phyloP scores from a whole-genome alignment of 2,329 filamentous ascomycete species.

The Aspergillus aculeatus region DNA sequence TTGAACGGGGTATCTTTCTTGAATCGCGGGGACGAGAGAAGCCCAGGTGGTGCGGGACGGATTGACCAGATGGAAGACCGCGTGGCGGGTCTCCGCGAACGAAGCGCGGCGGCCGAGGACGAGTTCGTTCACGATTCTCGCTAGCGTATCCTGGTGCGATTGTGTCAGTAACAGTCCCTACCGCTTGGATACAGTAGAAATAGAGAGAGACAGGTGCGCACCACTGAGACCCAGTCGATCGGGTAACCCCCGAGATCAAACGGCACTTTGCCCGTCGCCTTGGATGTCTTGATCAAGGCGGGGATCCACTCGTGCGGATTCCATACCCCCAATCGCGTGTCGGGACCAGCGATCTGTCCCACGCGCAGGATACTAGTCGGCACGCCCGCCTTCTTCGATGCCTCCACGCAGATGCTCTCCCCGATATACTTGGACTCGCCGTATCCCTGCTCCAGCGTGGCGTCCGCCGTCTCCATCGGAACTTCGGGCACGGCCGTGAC shows the following conservation, averaged over 20 bases:
- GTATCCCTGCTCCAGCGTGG: slow-evolving; percentile 37
- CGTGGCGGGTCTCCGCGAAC: slow-evolving; percentile 16
- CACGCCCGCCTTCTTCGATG: slow-evolving; percentile 21
- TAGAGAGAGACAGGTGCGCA: background rate
- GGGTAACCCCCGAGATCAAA: slow-evolving; percentile 43
- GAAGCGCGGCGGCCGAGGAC: slow-evolving; percentile 26
- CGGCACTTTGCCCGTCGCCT: slow-evolving; percentile 51
- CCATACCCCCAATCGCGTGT: slow-evolving; percentile 39
- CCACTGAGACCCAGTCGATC: slow-evolving; percentile 58
- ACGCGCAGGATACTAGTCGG: slow-evolving; percentile 26
- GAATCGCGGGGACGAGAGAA: slow-evolving; percentile 41
- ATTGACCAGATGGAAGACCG: slow-evolving; percentile 51
- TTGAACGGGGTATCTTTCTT: slow-evolving; percentile 42
- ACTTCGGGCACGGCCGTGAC: background rate
- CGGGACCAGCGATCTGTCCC: slow-evolving; percentile 34
- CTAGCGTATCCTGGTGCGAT: slow-evolving; percentile 33
- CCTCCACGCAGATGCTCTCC: slow-evolving; percentile 44
- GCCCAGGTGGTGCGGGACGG: slow-evolving; percentile 43
- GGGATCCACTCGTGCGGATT: slow-evolving; percentile 60
- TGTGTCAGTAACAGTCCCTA: background rate
- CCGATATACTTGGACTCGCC: slow-evolving; percentile 36
- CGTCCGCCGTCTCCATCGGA: background rate
- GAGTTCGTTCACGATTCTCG: slow-evolving; percentile 49
- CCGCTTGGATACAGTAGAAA: background rate
- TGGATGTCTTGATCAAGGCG: slow-evolving; percentile 46